A percentile compares a stretch with the other conserved stretches of the same genome.
Evolutionary conservation across 2,329 filamentous ascomycete species (phyloP).

Genomic region (Magnaporthiopsis poae): DNA sequence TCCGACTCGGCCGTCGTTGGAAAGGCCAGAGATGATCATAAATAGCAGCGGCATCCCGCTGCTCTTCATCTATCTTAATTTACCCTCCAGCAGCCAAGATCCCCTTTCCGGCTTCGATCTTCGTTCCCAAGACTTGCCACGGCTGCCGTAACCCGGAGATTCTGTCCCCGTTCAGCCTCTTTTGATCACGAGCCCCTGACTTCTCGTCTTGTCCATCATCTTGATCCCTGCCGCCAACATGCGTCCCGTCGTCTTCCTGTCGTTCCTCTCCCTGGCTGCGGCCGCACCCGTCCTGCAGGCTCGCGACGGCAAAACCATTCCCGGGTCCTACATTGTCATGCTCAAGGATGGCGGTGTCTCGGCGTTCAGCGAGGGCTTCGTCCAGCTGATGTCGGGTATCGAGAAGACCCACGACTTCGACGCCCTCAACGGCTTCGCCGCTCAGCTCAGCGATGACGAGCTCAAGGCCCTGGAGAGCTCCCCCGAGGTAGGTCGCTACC

Average conservation of each 20-base stretch:
- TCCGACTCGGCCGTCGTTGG: not conserved
- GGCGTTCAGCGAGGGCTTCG: slow-evolving; percentile 18
- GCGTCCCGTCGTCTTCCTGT: slow-evolving; percentile 5
- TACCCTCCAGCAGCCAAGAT: slow-evolving; percentile 5
- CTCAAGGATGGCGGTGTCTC: slow-evolving; percentile 24
- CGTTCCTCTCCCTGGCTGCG: slow-evolving; percentile 3
- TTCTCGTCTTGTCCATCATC: not conserved
- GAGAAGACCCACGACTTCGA: slow-evolving; percentile 15
- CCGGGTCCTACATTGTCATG: slow-evolving; percentile 35
- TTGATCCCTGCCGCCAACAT: not conserved
- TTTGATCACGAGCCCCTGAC: not conserved
- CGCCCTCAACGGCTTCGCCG: slow-evolving; percentile 22
- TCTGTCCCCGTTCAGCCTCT: not conserved
- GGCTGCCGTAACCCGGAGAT: not conserved
- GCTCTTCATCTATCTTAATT: slow-evolving; percentile 3
- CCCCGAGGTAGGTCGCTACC: slow-evolving; percentile 14
- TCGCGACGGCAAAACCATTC: slow-evolving; percentile 25
- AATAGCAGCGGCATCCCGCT: slow-evolving; percentile 3
- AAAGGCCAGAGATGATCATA: not conserved
- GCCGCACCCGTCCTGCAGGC: slow-evolving; percentile 27
- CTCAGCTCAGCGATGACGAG: slow-evolving; percentile 14
- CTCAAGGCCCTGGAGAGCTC: slow-evolving; percentile 17
- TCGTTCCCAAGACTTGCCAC: not conserved
- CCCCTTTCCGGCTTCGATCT: not conserved
- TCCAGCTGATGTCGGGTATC: slow-evolving; percentile 14